Conservation (phyloP, 306 rosid species). For the Medicago arabica region DNA sequence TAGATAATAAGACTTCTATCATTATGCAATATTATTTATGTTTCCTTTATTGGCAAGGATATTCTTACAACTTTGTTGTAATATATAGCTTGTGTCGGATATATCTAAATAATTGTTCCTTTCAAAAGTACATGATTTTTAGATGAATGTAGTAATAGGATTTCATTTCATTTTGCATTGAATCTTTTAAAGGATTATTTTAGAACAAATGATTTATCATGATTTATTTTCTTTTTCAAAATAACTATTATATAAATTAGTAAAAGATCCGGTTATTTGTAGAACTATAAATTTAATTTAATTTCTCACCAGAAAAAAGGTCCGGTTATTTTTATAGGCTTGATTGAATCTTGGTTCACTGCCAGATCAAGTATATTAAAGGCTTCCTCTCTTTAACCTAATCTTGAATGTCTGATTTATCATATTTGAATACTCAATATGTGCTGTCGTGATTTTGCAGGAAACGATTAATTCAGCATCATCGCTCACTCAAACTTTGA, state of each 20-base stretch:
- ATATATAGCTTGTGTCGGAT: not conserved
- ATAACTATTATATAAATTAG: not conserved
- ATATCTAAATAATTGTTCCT: not conserved
- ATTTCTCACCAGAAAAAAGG: too few species aligned
- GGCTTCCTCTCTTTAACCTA: conserved; percentile 15
- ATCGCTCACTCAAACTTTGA: conserved; percentile 65
- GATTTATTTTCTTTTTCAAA: not conserved
- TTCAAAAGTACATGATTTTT: not conserved
- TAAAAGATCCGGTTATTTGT: conserved; percentile 10
- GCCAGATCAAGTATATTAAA: not conserved
- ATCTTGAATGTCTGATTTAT: conserved; percentile 19
- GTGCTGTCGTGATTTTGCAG: conserved; percentile 47
- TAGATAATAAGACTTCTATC: conserved; percentile 5
- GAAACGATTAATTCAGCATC: conserved; percentile 78
- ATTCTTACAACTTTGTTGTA: not conserved
- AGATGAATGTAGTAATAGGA: conserved; percentile 5
- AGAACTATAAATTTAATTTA: not conserved
- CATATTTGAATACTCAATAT: conserved; percentile 34
- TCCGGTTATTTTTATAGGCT: not conserved
- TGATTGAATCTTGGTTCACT: conserved; percentile 16
- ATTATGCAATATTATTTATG: not conserved
- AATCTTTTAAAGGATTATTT: not conserved
- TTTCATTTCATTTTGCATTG: conserved; percentile 8
- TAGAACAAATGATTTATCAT: not conserved
- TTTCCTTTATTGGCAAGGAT: not conserved